These are phyloP conservation scores for Tricholoma saponaceum DNA, from an alignment of 768 basidiomycete species.

Conservation along the genomic window DNA sequence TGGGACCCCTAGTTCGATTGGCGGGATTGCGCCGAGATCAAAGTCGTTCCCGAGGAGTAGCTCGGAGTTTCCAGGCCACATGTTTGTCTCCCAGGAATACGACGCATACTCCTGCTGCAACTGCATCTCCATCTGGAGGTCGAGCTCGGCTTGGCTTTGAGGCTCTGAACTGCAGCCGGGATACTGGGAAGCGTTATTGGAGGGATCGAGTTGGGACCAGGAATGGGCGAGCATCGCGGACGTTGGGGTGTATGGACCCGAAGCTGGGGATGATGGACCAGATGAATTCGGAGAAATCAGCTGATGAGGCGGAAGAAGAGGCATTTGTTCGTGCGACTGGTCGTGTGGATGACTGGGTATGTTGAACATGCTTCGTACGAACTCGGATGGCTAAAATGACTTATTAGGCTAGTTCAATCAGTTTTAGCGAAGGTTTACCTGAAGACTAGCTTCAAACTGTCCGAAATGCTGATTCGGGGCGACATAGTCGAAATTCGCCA, in stretches of 20 bases:
- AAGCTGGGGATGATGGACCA: conserved; percentile 47
- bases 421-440: conserved; percentile 27
- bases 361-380: conserved; percentile 46
- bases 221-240: conserved; percentile 25
- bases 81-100: conserved; percentile 31
- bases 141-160: conserved; percentile 29
- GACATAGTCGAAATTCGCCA: conserved; percentile 49
- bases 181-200: conserved; percentile 13
- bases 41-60: conserved; percentile 59
- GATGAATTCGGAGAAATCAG: conserved; percentile 51
- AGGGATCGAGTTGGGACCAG: conserved; percentile 21
- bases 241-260: conserved; percentile 48
- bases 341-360: conserved; percentile 37
- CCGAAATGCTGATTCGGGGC: conserved; percentile 32
- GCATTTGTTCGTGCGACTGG: conserved; percentile 32
- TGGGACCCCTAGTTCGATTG: conserved; percentile 55
- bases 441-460: conserved; percentile 43
- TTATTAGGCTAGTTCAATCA: conserved; percentile 8
- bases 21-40: conserved; percentile 60
- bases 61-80: conserved; percentile 30
- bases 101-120: conserved; percentile 34
- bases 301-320: conserved; percentile 36
- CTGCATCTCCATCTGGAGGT: conserved; percentile 36
- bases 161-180: conserved; percentile 20
- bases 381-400: conserved; percentile 40